Evolutionary conservation across 257 asterid genomes (phyloP).

Genomic region (Handroanthus guayacan): DNA sequence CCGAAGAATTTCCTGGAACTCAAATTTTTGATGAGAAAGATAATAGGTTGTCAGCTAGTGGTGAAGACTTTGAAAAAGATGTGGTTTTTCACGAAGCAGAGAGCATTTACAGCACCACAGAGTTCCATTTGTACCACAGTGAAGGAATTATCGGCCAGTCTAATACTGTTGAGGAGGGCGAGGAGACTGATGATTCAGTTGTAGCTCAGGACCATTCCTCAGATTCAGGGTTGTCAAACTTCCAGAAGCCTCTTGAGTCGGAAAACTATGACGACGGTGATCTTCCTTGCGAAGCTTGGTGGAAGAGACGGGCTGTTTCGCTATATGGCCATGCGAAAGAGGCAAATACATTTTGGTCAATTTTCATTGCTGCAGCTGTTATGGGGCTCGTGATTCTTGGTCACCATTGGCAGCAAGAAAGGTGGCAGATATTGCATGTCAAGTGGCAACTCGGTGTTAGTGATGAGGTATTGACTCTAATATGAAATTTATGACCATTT

Average conservation of each 20-base stretch:
- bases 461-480: constrained; percentile 57
- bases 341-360: constrained; percentile 82
- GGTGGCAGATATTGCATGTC: constrained; percentile 75
- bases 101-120: constrained; percentile 46
- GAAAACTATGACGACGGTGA: constrained; percentile 49
- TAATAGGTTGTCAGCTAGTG: constrained; percentile 42
- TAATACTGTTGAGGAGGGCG: constrained; percentile 44
- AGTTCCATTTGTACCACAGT: constrained; percentile 49
- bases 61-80: constrained; percentile 35
- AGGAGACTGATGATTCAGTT: constrained; percentile 38
- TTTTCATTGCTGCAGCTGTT: constrained; percentile 84
- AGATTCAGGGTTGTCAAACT: constrained; percentile 44
- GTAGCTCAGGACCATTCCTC: constrained; percentile 43
- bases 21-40: constrained; percentile 46
- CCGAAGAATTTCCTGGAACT: constrained; percentile 49
- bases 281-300: constrained; percentile 93
- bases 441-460: constrained; percentile 57
- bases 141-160: constrained; percentile 46
- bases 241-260: constrained; percentile 46
- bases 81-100: constrained; percentile 44
- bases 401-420: constrained; percentile 85
- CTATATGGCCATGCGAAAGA: constrained; percentile 79
- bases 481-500: not conserved
- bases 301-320: constrained; percentile 79
- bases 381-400: constrained; percentile 89